Percentiles rank a stretch among this genome's conserved stretches.
phyloP scores from a whole-genome alignment of 73 alveolate species.

The Paramecium primaurelia region DNA sequence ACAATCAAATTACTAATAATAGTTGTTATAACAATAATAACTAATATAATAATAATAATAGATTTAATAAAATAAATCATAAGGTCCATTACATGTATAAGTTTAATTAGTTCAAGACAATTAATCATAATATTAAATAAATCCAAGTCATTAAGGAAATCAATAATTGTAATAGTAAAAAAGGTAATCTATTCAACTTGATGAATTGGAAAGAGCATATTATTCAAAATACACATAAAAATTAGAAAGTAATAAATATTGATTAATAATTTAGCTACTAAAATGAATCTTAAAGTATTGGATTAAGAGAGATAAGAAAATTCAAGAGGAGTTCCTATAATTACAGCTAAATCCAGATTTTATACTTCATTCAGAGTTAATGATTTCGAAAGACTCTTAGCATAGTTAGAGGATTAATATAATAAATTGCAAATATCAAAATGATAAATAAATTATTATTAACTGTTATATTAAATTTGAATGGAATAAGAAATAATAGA shows the following conservation, averaged over 20 bases:
- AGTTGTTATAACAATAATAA: neutral
- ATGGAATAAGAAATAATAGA: slow-evolving; percentile 47
- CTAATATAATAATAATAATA: neutral
- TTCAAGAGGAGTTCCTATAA: neutral
- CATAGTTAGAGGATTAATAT: slow-evolving; percentile 26
- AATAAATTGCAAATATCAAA: neutral
- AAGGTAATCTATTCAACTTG: neutral
- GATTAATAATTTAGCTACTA: neutral
- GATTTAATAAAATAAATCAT: neutral
- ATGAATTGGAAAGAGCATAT: slow-evolving; percentile 25
- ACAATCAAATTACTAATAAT: neutral
- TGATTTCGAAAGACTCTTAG: slow-evolving; percentile 7
- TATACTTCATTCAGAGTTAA: neutral
- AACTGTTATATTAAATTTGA: neutral
- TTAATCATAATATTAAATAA: neutral
- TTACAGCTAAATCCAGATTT: slow-evolving; percentile 9
- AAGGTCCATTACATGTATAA: neutral
- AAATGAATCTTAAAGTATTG: neutral
- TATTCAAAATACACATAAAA: neutral
- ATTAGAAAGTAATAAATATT: neutral
- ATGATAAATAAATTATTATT: neutral
- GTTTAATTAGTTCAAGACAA: neutral
- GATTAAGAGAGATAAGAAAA: neutral
- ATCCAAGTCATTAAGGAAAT: neutral
- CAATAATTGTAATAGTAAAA: neutral